Base-by-base conservation (phyloP, 2,329 filamentous ascomycete species). In the Colletotrichum abscissum region DNA sequence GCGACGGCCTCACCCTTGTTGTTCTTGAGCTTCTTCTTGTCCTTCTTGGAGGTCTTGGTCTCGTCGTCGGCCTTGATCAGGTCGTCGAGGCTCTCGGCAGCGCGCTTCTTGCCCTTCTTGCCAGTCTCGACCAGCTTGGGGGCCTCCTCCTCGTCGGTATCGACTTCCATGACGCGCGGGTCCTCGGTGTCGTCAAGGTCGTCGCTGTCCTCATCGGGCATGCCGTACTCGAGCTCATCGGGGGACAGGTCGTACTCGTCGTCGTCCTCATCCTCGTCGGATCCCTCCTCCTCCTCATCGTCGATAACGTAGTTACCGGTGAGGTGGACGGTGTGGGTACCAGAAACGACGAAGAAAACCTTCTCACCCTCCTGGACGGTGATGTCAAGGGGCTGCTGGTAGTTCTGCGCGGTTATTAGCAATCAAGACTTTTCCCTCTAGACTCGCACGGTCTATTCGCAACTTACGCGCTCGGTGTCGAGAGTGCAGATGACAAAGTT, bases 1-100 rank as follows among this genome's bases (percentile, higher is more conserved):
- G 88, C 85, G 73, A 93, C 91, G 73, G 97, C 92, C 82, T 98
- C 93, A 77, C 96, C 97, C 83, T 97, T 94, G 89, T 98, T 98
- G 90, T 98, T 98, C 92, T 97, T 97, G 76, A 96, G 90, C 90
- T 98, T 98, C 93, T 99, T 98, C 80, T 93, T 90, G 84, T 98
- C 94, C 88, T 98, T 98, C 90, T 98, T 98, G 90, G 92, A 95
- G 76, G 95, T 89, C 87, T 95, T 95, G 77, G 88, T 82, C 78
- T 95, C 93, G 76, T 91, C 90, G 80, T 91, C 88, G 77, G 85
- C 82, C 73, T 97, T 96, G 83, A 98, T 97, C 83, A 98, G 85
- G 76, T 94, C 94, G 79, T 98, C 95, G 30, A 98, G 92, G 74
- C 87, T 88, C 81, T 92, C 91, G 59, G 95, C 96, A 55, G 92